Evolutionary conservation across 495 filamentous ascomycete species (phyloP).

Genomic region (Xylaria flabelliformis): DNA sequence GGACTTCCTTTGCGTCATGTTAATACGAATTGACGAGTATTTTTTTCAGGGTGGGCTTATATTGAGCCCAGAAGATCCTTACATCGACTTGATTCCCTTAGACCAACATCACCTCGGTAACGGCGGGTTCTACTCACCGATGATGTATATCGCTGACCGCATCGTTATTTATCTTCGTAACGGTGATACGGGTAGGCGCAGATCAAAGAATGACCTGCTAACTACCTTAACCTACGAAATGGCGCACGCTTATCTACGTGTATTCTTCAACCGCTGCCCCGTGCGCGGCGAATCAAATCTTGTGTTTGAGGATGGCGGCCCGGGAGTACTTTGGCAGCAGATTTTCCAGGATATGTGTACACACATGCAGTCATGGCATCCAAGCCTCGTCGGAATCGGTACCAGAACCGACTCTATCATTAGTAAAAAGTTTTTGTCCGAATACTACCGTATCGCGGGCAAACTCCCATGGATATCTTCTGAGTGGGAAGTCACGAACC

Average conservation of each 20-base stretch:
- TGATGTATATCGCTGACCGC: neutral
- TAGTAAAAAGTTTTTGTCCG: neutral
- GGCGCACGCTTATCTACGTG: neutral
- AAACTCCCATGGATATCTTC: too few species aligned
- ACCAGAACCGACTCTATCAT: fast-evolving
- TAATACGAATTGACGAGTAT: neutral
- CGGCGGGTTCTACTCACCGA: neutral
- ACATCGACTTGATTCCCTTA: neutral
- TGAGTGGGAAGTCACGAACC: neutral
- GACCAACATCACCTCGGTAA: neutral
- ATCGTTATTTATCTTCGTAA: neutral
- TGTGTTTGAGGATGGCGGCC: neutral
- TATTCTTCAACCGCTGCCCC: neutral
- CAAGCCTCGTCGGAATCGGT: neutral
- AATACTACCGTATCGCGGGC: neutral
- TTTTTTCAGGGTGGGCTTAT: neutral
- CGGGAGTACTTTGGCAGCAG: neutral
- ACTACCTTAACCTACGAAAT: neutral
- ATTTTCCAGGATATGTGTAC: neutral
- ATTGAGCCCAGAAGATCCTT: neutral
- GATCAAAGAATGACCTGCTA: neutral
- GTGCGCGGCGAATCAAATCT: neutral
- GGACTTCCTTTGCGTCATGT: neutral
- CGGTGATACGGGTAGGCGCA: neutral
- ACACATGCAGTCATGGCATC: neutral